A percentile compares a stretch with the other conserved stretches of the same genome.
Evolutionary conservation across 805 yeast species (phyloP).

Genomic region (Candida ficus): DNA sequence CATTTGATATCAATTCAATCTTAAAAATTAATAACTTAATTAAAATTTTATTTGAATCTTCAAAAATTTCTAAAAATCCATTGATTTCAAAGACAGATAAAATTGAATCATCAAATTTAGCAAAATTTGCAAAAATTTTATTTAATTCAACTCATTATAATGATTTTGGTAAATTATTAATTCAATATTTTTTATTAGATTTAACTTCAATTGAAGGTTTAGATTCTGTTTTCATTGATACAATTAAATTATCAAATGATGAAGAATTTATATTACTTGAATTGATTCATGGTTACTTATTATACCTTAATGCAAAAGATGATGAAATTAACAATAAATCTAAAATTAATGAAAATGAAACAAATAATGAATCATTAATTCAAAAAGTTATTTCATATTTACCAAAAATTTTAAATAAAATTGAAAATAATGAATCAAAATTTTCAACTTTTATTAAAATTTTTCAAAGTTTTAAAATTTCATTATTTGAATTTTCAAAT

Average conservation of each 20-base stretch:
- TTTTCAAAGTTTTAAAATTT: slow-evolving; percentile 14
- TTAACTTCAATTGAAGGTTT: slow-evolving; percentile 29
- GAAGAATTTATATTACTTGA: slow-evolving; percentile 29
- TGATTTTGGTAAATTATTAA: slow-evolving; percentile 33
- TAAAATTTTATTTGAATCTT: slow-evolving; percentile 27
- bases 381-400: slow-evolving; percentile 12
- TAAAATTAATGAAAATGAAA: slow-evolving; percentile 12
- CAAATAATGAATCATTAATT: slow-evolving; percentile 8
- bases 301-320: slow-evolving; percentile 8
- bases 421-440: slow-evolving; percentile 12
- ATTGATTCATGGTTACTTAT: slow-evolving; percentile 36
- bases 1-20: slow-evolving; percentile 26
- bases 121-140: slow-evolving; percentile 28
- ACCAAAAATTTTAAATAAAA: slow-evolving; percentile 11
- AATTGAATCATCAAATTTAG: slow-evolving; percentile 9
- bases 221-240: slow-evolving; percentile 28
- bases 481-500: slow-evolving; percentile 19
- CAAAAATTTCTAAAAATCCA: slow-evolving; percentile 5
- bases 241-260: slow-evolving; percentile 25
- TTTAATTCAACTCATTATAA: slow-evolving; percentile 19
- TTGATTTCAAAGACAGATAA: slow-evolving; percentile 11
- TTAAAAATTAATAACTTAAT: slow-evolving; percentile 27
- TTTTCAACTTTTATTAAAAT: slow-evolving; percentile 13
- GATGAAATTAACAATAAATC: slow-evolving; percentile 1
- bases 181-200: slow-evolving; percentile 41